Evolutionary conservation across 371 early-diverging fungal species (phyloP).

Genomic region (Mortierella sp.): DNA sequence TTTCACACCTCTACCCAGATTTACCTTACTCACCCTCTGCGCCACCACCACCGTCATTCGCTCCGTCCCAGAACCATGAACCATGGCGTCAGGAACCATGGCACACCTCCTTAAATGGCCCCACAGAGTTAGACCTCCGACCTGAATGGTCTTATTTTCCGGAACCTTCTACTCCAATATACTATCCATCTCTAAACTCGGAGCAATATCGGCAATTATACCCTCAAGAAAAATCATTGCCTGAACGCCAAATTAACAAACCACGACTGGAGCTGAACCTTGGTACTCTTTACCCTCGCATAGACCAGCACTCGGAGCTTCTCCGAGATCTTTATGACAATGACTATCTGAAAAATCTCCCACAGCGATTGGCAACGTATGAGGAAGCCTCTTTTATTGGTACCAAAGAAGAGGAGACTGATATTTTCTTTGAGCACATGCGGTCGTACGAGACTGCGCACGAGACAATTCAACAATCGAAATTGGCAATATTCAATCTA

Average conservation of each 20-base stretch:
- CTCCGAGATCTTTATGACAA: conserved; percentile 27
- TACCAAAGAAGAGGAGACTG: conserved; percentile 4
- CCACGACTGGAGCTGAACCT: conserved; percentile 10
- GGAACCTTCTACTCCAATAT: conserved; percentile 15
- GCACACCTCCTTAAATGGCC: conserved; percentile 16
- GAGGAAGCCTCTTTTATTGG: neutral
- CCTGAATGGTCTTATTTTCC: conserved; percentile 8
- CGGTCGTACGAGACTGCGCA: conserved; percentile 33
- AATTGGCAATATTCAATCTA: conserved; percentile 27
- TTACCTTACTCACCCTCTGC: conserved; percentile 11
- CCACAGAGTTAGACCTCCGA: conserved; percentile 17
- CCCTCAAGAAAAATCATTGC: conserved; percentile 7
- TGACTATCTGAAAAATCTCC: conserved; percentile 12
- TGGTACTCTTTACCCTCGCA: neutral
- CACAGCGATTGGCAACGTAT: conserved; percentile 13
- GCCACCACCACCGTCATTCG: neutral
- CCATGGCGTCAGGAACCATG: conserved; percentile 39
- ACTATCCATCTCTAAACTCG: conserved; percentile 10
- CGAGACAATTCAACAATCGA: conserved; percentile 39
- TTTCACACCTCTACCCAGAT: conserved; percentile 1
- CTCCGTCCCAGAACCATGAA: neutral
- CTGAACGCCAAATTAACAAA: neutral
- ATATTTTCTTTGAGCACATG: conserved; percentile 20
- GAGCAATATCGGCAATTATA: neutral
- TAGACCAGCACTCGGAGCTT: conserved; percentile 1